Conservation (phyloP, 257 asterid species). For the Nicotiana attenuata region DNA sequence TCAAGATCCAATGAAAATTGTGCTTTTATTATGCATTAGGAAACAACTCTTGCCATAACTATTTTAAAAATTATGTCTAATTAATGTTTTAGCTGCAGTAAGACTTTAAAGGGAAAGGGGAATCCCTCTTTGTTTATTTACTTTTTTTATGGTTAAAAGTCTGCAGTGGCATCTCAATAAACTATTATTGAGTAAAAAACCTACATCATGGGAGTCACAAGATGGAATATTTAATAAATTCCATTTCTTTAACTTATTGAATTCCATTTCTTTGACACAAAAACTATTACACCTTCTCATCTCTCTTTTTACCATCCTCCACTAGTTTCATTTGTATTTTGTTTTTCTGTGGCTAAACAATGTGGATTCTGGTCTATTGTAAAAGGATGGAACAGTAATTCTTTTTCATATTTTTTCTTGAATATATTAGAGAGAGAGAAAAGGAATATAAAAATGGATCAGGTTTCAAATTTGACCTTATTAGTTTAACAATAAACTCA, state of each 20-base stretch:
- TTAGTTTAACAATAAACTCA: background rate
- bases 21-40: slow-evolving; percentile 15
- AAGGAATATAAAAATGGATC: background rate
- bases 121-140: background rate
- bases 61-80: background rate
- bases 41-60: slow-evolving; percentile 13
- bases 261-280: background rate
- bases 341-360: background rate
- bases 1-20: slow-evolving; percentile 22
- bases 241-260: background rate
- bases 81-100: background rate
- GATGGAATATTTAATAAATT: background rate
- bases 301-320: background rate
- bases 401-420: background rate
- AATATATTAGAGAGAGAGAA: too few relatives aligned
- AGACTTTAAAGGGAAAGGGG: slow-evolving; percentile 10
- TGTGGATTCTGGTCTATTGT: background rate
- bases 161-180: background rate
- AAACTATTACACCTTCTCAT: background rate
- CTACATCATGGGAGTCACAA: slow-evolving; percentile 10
- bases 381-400: background rate
- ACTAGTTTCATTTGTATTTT: background rate
- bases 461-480: background rate
- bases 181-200: background rate
- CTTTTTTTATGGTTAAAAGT: slow-evolving; percentile 2